Conservation (phyloP, 1,284 basidiomycete species). For the Apiotrichum laibachii region DNA sequence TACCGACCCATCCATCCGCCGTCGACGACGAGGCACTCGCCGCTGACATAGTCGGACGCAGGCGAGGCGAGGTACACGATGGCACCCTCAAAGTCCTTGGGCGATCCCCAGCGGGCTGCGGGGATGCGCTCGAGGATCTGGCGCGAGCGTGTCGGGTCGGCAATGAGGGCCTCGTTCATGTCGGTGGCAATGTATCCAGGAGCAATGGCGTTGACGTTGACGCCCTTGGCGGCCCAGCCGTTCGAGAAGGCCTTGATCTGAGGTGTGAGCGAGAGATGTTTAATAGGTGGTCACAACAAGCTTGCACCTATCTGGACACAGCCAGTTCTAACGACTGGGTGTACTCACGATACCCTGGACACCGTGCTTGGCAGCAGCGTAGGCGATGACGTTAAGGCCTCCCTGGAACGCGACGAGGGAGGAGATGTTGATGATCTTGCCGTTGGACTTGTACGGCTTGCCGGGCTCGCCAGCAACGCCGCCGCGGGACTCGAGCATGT, state of each 20-base stretch:
- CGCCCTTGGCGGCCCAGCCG: conserved; percentile 75
- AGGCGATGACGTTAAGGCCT: conserved; percentile 79
- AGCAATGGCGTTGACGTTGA: conserved; percentile 83
- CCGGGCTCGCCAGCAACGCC: conserved; percentile 40
- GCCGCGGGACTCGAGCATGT: conserved; percentile 52
- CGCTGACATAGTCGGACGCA: conserved; percentile 86
- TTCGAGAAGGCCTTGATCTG: conserved; percentile 55
- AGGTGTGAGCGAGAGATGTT: neutral
- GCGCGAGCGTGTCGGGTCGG: conserved; percentile 55
- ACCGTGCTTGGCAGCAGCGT: conserved; percentile 83
- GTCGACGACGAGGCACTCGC: conserved; percentile 60
- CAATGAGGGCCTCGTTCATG: conserved; percentile 52
- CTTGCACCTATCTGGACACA: too few relatives aligned
- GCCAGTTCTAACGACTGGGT: too few relatives aligned
- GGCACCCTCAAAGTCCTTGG: conserved; percentile 85
- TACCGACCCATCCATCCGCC: conserved; percentile 52
- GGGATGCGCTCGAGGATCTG: conserved; percentile 93
- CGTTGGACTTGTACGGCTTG: conserved; percentile 28
- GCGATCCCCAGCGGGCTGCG: conserved; percentile 84
- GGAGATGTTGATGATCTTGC: conserved; percentile 55
- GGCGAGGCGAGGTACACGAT: conserved; percentile 82
- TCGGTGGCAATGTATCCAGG: conserved; percentile 92
- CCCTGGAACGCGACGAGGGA: conserved; percentile 56
- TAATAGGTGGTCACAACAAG: too few relatives aligned
- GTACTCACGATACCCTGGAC: conserved; percentile 66